Base-by-base conservation (phyloP, 148 eudicot genomes). In the Cornus controversa region DNA sequence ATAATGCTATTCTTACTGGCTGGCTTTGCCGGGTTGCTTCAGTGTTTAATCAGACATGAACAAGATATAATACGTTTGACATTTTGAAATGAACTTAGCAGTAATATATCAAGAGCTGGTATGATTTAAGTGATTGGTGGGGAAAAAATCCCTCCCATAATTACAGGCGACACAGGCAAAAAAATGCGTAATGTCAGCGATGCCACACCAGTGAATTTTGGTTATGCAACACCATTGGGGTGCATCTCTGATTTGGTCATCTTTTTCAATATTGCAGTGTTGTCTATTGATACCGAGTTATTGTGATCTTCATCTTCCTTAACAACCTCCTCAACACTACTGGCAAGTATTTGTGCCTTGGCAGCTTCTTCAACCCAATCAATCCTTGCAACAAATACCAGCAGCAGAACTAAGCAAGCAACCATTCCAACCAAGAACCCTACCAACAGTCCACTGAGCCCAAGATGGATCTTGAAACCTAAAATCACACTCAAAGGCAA, bases 361-460 rank as follows among this genome's bases (percentile, higher is more conserved):
- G 37, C 53, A 25, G 93, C 91, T 87, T 94, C 94, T 76, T 78
- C 82, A 0, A 45, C 81, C 98, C 97, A 94, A 72, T 88, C 65
- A 36, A 89, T 91, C 80, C 85, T 89, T n/a, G 78, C 80, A 64
- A 92, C 73, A 73, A 94, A 87, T 73, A 88, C 85, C 75, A 91
- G 68, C 77, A 94, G 60, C 84, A 91, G 57, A 66, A 74, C 5
- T 77, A 92, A 82, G 71, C 97, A 94, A 53, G 78, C 77, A 29
- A 79, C 34, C 10, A 87, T 84, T 50, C 98, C 97, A 11, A 67
- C 92, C 78, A 94, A 72, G 67, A 92, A 92, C 53, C 98, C 98
- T 57, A 84, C 36, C 63, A 94, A 34, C 60, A 94, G 45, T 45
- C 98, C 97, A n/a, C 78, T 83, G 15, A 92, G 84, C 25, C 93